Evolutionary conservation across 2,329 filamentous ascomycete species (phyloP), one percentile per base, ranked within the genome.

Genomic region (Neofusicoccum kwambonambiense): DNA sequence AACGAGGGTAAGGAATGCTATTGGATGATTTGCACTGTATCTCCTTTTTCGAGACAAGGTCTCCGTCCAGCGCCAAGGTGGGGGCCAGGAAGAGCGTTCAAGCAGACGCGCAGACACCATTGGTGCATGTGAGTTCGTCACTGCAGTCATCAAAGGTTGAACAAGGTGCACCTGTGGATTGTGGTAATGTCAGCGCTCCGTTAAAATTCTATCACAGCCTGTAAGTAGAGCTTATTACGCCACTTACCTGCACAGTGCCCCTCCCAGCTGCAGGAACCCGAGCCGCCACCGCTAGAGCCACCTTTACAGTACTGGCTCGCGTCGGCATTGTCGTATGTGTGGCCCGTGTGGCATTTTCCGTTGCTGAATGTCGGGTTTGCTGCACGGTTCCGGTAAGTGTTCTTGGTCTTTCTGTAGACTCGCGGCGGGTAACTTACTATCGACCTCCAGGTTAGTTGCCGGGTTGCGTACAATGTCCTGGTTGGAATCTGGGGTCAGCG

Each of bases 401-500:
- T 11, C 31, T 19, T 5, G 17, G 1, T 2, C 19, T 9, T 17
- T 17, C 8, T 27, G 19, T 7, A 41, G 7, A 15, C 19, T 7
- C 27, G 27, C 27, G 4, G 1, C 27, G 0, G 27, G 1, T 7
- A 31, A 56, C 39, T 58, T 19, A 58, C 54, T 13, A 15, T 58
- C 41, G 8, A 58, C 41, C 13, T 17, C 13, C 4, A 58, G 19
- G 13, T 35, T 13, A 2, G 6, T 17, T 3, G 41, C 15, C 19
- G 54, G 54, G 15, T 15, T 45, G 22, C 54, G 41, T 3, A 58
- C 54, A 13, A 58, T 45, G 8, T 17, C n/a, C 41, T 58, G 54
- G 41, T 39, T 41, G 31, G 8, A 11, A 2, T 42, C 64, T 3
- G 71, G 70, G 3, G 71, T 72, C 42, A 73, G 62, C n/a, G 62